Conservation (phyloP, 176 grass and related monocot species). For the Avena atlantica region DNA sequence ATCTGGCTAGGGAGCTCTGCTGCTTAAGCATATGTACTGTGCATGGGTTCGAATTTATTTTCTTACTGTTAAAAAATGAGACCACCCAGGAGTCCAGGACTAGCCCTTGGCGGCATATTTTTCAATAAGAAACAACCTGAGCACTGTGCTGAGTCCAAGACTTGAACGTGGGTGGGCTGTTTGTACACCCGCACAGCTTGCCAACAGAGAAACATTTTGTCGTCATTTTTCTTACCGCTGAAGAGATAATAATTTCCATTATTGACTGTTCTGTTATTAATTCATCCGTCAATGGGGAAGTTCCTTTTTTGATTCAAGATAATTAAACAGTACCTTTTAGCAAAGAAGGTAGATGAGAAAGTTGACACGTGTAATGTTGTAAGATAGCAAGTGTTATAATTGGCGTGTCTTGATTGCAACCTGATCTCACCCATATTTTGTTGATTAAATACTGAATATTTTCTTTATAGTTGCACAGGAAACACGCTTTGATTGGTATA, state of each 20-base stretch:
- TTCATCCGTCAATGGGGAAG: not conserved
- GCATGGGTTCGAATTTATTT: not conserved
- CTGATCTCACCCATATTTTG: not conserved
- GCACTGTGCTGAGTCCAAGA: not conserved
- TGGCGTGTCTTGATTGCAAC: not conserved
- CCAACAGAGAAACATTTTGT: not conserved
- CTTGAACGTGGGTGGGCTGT: not conserved
- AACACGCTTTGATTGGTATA: not conserved
- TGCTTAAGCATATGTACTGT: not conserved
- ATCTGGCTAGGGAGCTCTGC: slow-evolving; percentile 6
- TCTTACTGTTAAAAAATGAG: not conserved
- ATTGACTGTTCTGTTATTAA: not conserved
- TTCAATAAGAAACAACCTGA: not conserved
- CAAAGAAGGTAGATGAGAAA: not conserved
- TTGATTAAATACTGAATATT: not conserved
- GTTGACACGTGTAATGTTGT: not conserved
- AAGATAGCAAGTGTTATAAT: not conserved
- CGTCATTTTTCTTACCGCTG: not conserved
- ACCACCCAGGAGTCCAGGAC: not conserved
- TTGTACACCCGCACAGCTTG: not conserved
- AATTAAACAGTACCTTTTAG: not conserved
- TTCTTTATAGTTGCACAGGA: not conserved
- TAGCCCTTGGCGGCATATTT: not conserved
- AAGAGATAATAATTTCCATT: not conserved
- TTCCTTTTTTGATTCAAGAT: not conserved